phyloP scores from a whole-genome alignment of 176 grass and related monocot species.

The Puya raimondii region DNA sequence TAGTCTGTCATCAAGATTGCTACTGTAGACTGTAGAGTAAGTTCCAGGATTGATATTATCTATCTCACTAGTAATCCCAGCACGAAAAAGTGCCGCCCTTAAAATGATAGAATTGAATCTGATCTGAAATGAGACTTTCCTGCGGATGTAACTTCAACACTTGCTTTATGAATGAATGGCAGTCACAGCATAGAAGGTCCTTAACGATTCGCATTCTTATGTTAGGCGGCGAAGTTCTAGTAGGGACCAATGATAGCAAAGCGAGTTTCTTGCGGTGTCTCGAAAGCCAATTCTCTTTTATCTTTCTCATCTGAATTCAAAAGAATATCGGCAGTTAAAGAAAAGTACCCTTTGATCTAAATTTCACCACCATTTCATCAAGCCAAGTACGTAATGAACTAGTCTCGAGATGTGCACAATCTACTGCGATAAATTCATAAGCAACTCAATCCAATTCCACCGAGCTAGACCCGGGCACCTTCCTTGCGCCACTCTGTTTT shows the following conservation, averaged over 20 bases:
- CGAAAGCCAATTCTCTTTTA: slow-evolving; percentile 14
- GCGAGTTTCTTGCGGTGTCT: slow-evolving; percentile 15
- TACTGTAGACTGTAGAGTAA: not conserved
- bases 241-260: slow-evolving; percentile 1
- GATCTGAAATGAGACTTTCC: slow-evolving; percentile 2
- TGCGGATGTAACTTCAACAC: not conserved
- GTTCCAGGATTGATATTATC: not conserved
- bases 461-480: slow-evolving; percentile 34
- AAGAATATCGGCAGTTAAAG: slow-evolving; percentile 5
- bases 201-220: slow-evolving; percentile 1
- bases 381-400: not conserved
- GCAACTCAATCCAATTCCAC: slow-evolving; percentile 21
- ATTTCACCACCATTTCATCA: not conserved
- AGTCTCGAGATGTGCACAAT: not conserved
- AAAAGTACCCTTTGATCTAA: slow-evolving; percentile 4
- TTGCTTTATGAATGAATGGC: slow-evolving; percentile 14
- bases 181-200: slow-evolving; percentile 11
- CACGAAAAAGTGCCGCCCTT: slow-evolving; percentile 8
- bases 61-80: slow-evolving; percentile 7
- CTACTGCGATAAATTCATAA: slow-evolving; percentile 2
- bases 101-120: slow-evolving; percentile 2
- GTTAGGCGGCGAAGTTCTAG: not conserved
- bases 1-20: too few relatives aligned
- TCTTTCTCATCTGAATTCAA: slow-evolving; percentile 13
- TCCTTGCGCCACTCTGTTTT: slow-evolving; percentile 30